A percentile compares a stretch with the other conserved stretches of the same genome.
Conservation (phyloP, 768 basidiomycete genomes). For the Termitomyces sp. region DNA sequence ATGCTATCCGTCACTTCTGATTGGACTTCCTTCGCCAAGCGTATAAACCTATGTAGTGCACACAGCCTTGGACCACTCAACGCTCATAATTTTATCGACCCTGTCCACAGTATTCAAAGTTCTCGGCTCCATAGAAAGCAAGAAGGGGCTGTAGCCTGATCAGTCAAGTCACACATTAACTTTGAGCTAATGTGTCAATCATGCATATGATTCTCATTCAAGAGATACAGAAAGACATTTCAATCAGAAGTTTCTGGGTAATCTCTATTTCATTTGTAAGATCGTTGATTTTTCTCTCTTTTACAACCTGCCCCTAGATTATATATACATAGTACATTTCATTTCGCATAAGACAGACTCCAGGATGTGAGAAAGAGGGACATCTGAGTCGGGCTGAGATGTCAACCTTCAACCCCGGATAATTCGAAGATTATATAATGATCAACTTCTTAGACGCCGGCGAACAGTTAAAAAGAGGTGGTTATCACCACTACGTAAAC, state of each 20-base stretch:
- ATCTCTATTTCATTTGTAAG: neutral
- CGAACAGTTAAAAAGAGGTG: neutral
- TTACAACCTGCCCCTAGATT: neutral
- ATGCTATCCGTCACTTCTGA: too few relatives aligned
- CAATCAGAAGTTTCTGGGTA: neutral
- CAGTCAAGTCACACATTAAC: neutral
- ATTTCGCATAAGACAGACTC: neutral
- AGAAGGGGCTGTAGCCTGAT: neutral
- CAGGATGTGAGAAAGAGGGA: neutral
- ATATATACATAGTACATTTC: neutral
- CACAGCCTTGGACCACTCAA: neutral
- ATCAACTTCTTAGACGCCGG: neutral
- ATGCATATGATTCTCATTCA: neutral
- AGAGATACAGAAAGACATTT: too few relatives aligned
- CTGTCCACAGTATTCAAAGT: neutral
- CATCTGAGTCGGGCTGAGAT: neutral
- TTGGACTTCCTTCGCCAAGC: too few relatives aligned
- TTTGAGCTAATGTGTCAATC: neutral
- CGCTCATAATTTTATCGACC: neutral
- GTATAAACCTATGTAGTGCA: too few relatives aligned
- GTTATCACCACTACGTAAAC: neutral
- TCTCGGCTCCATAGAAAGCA: neutral
- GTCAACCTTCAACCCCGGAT: neutral
- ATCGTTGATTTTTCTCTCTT: neutral
- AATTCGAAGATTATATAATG: neutral